These are phyloP conservation scores for Fraxinus nigra DNA, from an alignment of 305 asterid genomes.

Conservation along the genomic window DNA sequence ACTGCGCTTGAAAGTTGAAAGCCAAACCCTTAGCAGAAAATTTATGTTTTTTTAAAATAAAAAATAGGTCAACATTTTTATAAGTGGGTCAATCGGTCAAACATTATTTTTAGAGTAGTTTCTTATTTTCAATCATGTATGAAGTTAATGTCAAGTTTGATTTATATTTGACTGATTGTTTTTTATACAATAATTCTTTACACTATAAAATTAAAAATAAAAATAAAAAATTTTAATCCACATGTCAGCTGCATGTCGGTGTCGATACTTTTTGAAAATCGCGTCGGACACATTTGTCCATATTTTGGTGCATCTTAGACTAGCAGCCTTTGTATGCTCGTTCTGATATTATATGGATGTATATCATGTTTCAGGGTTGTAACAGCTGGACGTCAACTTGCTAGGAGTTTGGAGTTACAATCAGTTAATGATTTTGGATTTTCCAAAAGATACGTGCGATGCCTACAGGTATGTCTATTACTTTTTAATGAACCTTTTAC, in stretches of 20 bases:
- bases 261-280: neutral
- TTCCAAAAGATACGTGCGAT: constrained; percentile 84
- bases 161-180: neutral
- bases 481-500: neutral
- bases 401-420: constrained; percentile 78
- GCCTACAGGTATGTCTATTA: constrained; percentile 65
- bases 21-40: neutral
- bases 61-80: neutral
- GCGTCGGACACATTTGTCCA: neutral
- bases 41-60: neutral
- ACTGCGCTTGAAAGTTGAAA: neutral
- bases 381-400: constrained; percentile 89
- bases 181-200: neutral
- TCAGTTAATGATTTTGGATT: constrained; percentile 87
- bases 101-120: neutral
- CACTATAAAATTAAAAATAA: neutral
- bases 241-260: neutral
- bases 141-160: neutral
- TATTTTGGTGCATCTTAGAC: neutral
- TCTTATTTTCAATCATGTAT: neutral
- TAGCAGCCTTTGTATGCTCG: neutral
- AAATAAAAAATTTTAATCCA: neutral
- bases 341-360: neutral
- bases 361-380: constrained; percentile 54
- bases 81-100: too few relatives aligned